Percentiles rank a stretch among this genome's conserved stretches.
phyloP scores from a whole-genome alignment of 352 stramenopile species.

The Phytophthora parvispora region DNA sequence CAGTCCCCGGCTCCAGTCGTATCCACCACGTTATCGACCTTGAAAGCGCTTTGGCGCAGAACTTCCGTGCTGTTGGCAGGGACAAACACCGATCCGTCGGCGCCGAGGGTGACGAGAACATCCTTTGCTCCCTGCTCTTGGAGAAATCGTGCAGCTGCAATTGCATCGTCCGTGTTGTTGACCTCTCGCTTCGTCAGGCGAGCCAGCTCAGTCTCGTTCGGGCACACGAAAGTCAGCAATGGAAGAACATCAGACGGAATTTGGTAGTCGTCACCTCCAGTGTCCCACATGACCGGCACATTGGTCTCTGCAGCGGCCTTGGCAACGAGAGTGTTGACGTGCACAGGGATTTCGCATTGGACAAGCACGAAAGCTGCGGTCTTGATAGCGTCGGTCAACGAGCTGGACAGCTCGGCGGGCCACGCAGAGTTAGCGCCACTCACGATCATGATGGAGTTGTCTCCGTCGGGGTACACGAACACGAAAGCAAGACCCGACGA shows the following conservation, averaged over 20 bases:
- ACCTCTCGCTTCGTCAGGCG: conserved; percentile 42
- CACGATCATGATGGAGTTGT: conserved; percentile 86
- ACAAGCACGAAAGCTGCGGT: conserved; percentile 60
- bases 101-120: conserved; percentile 71
- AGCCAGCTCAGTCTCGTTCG: conserved; percentile 78
- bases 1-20: conserved; percentile 79
- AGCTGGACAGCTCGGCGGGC: conserved; percentile 41
- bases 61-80: conserved; percentile 31
- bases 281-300: conserved; percentile 72
- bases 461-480: conserved; percentile 74
- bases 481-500: conserved; percentile 77
- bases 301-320: conserved; percentile 42
- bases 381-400: conserved; percentile 48
- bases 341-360: conserved; percentile 67
- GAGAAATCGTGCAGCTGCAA: conserved; percentile 51
- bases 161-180: conserved; percentile 45
- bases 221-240: conserved; percentile 61
- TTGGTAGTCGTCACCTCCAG: conserved; percentile 60
- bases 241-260: conserved; percentile 58
- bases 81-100: conserved; percentile 66
- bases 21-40: conserved; percentile 67
- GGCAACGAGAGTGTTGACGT: conserved; percentile 58
- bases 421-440: conserved; percentile 74
- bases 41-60: conserved; percentile 51
- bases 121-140: conserved; percentile 53